Conservation (phyloP, 2,329 filamentous ascomycete species). For the Colletotrichum chrysophilum region DNA sequence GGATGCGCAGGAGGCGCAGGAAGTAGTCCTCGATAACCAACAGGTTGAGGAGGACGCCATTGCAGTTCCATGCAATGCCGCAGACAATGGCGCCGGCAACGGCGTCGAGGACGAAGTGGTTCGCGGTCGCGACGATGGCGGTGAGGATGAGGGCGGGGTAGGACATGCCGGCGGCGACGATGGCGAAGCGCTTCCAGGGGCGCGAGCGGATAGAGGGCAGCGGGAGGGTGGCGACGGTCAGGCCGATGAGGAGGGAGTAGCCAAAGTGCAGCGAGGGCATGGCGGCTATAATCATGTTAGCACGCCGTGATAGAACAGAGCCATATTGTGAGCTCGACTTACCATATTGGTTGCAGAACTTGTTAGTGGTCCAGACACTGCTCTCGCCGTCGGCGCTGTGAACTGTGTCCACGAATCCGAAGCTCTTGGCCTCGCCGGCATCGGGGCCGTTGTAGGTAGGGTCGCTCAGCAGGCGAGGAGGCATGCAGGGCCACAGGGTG, state of each 20-base stretch:
- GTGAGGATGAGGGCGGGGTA: slow-evolving; percentile 71
- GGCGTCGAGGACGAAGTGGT: slow-evolving; percentile 76
- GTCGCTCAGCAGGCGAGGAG: slow-evolving; percentile 57
- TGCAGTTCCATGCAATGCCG: slow-evolving; percentile 64
- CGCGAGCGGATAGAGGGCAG: slow-evolving; percentile 58
- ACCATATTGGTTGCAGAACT: slow-evolving; percentile 79
- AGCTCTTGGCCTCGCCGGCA: slow-evolving; percentile 63
- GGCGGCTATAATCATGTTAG: slow-evolving; percentile 53
- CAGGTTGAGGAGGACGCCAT: slow-evolving; percentile 64
- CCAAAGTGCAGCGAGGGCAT: slow-evolving; percentile 81
- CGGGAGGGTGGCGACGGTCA: slow-evolving; percentile 72
- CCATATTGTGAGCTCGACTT: slow-evolving; percentile 26
- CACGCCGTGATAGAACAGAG: rapidly evolving
- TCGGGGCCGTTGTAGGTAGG: slow-evolving; percentile 58
- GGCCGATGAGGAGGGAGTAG: slow-evolving; percentile 74
- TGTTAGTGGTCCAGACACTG: slow-evolving; percentile 56
- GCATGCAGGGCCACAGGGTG: slow-evolving; percentile 60
- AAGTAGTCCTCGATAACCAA: slow-evolving; percentile 73
- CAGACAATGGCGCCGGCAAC: slow-evolving; percentile 72
- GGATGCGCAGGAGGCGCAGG: slow-evolving; percentile 64
- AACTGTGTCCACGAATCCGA: slow-evolving; percentile 57
- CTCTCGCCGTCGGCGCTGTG: slow-evolving; percentile 57
- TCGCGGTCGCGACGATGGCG: slow-evolving; percentile 74
- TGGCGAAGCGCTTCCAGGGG: slow-evolving; percentile 52
- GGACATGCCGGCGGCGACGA: slow-evolving; percentile 56